Conservation (phyloP, 495 filamentous ascomycete species). For the Aspergillus conjunctus region DNA sequence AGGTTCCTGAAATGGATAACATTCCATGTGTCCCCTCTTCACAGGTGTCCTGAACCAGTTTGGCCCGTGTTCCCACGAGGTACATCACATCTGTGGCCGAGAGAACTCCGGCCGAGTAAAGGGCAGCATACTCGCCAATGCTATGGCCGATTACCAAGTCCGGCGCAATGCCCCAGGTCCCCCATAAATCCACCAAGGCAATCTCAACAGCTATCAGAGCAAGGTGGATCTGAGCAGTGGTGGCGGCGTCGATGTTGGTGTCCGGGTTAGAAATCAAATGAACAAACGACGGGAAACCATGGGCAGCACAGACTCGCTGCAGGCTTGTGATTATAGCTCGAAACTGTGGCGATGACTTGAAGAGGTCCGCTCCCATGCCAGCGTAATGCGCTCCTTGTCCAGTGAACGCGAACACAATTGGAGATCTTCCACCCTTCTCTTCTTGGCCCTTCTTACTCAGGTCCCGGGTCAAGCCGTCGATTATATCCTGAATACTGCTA, state of each 20-base stretch:
- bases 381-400: background rate
- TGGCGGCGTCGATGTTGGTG: background rate
- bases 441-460: background rate
- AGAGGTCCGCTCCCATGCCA: background rate
- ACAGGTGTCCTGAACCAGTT: background rate
- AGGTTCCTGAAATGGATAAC: background rate
- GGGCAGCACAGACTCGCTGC: background rate
- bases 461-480: background rate
- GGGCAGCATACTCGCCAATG: background rate
- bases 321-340: background rate
- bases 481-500: background rate
- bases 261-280: background rate
- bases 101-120: background rate
- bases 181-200: background rate
- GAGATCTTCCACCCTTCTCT: background rate
- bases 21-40: background rate
- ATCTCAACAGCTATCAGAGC: background rate
- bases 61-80: background rate
- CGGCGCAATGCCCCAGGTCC: background rate
- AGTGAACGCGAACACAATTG: background rate
- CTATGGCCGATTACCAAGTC: background rate
- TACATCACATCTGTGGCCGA: background rate
- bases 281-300: background rate
- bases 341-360: background rate
- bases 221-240: background rate